Base-by-base conservation (phyloP, 257 asterid species). In the Solanum clarkiae region DNA sequence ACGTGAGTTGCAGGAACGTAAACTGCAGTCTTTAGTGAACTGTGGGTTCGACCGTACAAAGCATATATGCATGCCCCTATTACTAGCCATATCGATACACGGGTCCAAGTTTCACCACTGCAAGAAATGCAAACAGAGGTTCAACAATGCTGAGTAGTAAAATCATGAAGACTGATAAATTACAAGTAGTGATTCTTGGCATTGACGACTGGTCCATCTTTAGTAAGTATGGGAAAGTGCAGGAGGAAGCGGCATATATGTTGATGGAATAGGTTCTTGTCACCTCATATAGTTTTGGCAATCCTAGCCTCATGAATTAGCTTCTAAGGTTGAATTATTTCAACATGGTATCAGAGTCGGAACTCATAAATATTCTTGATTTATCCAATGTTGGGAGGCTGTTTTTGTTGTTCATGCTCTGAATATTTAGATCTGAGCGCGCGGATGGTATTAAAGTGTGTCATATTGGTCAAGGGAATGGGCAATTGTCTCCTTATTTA, bases 1-100 rank as follows among this genome's bases (percentile, higher is more conserved):
- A 94, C 94, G 53, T 92, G 98, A 24, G 96, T 90, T 75, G 95
- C 97, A 63, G 99, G 98, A 17, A 94, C 99, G 51, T 97, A 95
- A 60, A 97, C 97, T 22, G 95, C 99, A 70, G 91, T 85, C 42
- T 75, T 90, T 88, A 97, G 86, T 1, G 96, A 90, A 89, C 99
- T 97, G 90, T 95, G 95, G 22, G 80, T 90, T 16, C 97, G 94
- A 56, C 99, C 97, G 15, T 97, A 97, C 80, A 91, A 87, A 26
- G 86, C 60, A 88, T 97, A 97, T 15, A 95, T 90, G 11, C 93
- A 44, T 0, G 72, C 88, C 44, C 98, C 99, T 55, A 94, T 40
- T 5, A 88, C 90, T 84, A 95, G 90, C 99, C 99, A 97, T 80
- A 93, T 57, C 3, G 98, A 92, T 36, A 97, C 99, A 3, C 98